Conservation (phyloP, 352 stramenopile species). For the Proteromonas lacertae region DNA sequence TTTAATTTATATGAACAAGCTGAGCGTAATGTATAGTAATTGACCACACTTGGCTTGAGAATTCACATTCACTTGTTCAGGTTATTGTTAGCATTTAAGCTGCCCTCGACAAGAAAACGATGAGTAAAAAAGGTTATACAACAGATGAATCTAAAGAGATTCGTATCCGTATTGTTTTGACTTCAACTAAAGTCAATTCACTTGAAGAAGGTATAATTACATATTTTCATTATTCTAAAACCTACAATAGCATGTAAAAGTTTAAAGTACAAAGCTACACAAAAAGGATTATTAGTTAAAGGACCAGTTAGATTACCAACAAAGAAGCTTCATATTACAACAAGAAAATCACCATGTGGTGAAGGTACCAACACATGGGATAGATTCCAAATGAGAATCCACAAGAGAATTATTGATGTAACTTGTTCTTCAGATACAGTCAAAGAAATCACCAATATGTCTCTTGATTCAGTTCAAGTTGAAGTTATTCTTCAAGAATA, state of each 20-base stretch:
- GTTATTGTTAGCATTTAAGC: too few species aligned
- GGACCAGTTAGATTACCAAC: slow-evolving; percentile 90
- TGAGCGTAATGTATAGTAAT: too few species aligned
- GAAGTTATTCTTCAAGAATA: too few species aligned
- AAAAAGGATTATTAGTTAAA: slow-evolving; percentile 87
- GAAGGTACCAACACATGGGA: slow-evolving; percentile 98
- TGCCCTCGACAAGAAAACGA: too few species aligned
- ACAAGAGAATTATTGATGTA: slow-evolving; percentile 9
- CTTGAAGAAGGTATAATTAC: slow-evolving; percentile 59
- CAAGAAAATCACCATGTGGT: slow-evolving; percentile 84
- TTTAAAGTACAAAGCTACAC: slow-evolving; percentile 79
- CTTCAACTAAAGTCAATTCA: slow-evolving; percentile 92
- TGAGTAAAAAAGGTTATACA: too few species aligned
- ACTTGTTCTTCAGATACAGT: not conserved
- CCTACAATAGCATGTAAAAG: slow-evolving; percentile 50
- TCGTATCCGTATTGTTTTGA: slow-evolving; percentile 96
- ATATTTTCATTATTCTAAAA: not conserved
- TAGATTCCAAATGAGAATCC: slow-evolving; percentile 90
- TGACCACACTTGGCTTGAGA: too few species aligned
- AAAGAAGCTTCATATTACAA: slow-evolving; percentile 90
- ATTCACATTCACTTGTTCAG: too few species aligned
- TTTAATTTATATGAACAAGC: too few species aligned
- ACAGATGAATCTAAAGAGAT: too few species aligned
- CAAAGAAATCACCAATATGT: too few species aligned
- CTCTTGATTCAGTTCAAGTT: too few species aligned